These are phyloP conservation scores for Trebouxiophyceae sp. DNA, from an alignment of 163 green algal species.

Conservation along the genomic window DNA sequence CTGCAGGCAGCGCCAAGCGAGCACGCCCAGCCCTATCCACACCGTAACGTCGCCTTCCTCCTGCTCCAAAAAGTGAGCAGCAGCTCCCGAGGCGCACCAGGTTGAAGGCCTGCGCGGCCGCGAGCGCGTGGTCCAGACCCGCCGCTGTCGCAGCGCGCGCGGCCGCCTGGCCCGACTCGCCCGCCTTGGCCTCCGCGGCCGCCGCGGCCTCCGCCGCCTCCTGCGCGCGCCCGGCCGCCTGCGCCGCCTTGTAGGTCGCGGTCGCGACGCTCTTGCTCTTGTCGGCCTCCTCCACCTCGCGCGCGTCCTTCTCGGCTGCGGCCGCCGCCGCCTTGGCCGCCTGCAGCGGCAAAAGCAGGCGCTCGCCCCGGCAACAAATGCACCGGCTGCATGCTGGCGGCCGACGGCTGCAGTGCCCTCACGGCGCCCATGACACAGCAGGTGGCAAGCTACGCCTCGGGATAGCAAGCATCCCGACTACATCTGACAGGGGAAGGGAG, in stretches of 20 bases:
- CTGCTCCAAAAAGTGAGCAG: too few relatives aligned
- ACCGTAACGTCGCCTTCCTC: too few relatives aligned
- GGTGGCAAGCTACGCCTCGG: too few relatives aligned
- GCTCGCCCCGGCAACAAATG: neutral
- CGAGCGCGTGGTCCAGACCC: neutral
- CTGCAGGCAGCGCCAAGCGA: too few relatives aligned
- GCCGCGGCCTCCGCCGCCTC: slow-evolving; percentile 9
- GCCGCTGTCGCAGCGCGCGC: neutral
- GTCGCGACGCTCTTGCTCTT: slow-evolving; percentile 4
- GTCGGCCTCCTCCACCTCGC: slow-evolving; percentile 2
- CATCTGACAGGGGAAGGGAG: too few relatives aligned
- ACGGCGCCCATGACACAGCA: too few relatives aligned
- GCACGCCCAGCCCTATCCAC: too few relatives aligned
- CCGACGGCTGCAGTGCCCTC: too few relatives aligned
- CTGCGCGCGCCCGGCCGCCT: slow-evolving; percentile 2
- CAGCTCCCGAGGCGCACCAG: slow-evolving; percentile 5
- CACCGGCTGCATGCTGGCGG: neutral
- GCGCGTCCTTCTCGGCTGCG: slow-evolving; percentile 49
- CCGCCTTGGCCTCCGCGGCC: slow-evolving; percentile 1
- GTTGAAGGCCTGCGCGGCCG: slow-evolving; percentile 14
- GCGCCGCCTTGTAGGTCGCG: slow-evolving; percentile 12
- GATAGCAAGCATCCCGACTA: too few relatives aligned
- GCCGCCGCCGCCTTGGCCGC: slow-evolving; percentile 51
- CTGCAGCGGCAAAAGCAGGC: slow-evolving; percentile 14
- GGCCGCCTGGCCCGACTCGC: slow-evolving; percentile 3